Base-by-base conservation (phyloP, 129 eudicot species). In the Flaveria bidentis region DNA sequence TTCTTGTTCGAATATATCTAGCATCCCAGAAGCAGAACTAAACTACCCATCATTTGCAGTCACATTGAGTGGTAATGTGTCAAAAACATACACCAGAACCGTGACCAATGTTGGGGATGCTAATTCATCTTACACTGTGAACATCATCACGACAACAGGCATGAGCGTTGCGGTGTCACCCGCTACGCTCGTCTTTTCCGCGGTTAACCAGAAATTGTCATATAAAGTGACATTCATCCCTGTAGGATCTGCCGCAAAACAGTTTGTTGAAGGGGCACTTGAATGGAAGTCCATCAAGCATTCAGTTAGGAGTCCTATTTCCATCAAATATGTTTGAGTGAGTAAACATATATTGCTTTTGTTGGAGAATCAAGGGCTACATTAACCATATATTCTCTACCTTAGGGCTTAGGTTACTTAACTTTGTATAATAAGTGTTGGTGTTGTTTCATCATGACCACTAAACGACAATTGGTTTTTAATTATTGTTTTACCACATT, bases 101-200 rank as follows among this genome's bases (percentile, higher is more conserved):
- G 85, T 87, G 83, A 87, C 88, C 11, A 87, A 87, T 17, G 91
- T 87, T 56, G 88, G 91, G 3, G 83, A 69, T 30, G 85, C 85
- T 58, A 80, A 56, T 76, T 85, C 85, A 20, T 67, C 80, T 13
- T 87, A 84, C 41, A 36, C 14, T 0, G 67, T 77, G 13, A 41
- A 77, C 23, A 20, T 82, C 39, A 26, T 22, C 5, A 5, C 80
- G 4, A 66, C 80, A 22, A 75, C 47, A 0, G 82, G 85, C 28
- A 56, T 84, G 62, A 62, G 44, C 1, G 22, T 85, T 44, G 15
- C 1, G 15, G 86, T 85, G 47, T 79, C 71, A 41, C 86, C 89
- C 6, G 30, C 78, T 20, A 76, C 42, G 2, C 84, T 85, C 0
- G 45, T 63, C 15, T 84, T 84, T 77, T 67, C 85, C 2, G 39